Evolutionary conservation across 108 stramenopile genomes (phyloP), one percentile per base, ranked within the genome.

Genomic region (Aureococcus anophagefferens): DNA sequence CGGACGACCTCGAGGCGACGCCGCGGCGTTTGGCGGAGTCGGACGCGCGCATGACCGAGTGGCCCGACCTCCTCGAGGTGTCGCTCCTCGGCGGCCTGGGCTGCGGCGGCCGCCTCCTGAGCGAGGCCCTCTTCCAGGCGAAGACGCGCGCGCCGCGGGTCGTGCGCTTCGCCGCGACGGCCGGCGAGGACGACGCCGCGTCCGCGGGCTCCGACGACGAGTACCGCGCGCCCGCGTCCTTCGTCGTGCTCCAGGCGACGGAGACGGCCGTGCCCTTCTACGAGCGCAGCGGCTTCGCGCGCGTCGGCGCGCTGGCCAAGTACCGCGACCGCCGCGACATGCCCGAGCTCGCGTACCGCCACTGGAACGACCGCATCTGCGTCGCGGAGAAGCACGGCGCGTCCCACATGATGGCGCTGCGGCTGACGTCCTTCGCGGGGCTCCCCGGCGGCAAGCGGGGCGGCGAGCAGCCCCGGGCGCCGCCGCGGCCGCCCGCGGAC

Each of bases 261-360:
- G 66, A 74, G 67, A 62, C 29, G 15, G 73, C 73, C 44, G 66
- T 74, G 46, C 73, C 73, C 13, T 74, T 74, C 46, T 74, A 74
- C 59, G 73, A 74, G 34, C 66, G 67, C 34, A 18, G 28, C 30
- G 73, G 73, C 31, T 74, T 74, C 59, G 13, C 36, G 11, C 66
- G 73, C n/a, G 65, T 74, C 7, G 73, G 73, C 33, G 89, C 86
- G 29, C 65, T 74, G 31, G 66, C 66, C 14, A 32, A 35, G 16
- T 74, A 67, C 35, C 37, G 65, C 5, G 72, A 72, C 44, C 63
- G 46, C 44, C 16, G 21, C 15, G 33, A 63, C 64, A 44, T 76
- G 64, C 75, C 75, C 11, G 63, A 66, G 25, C 40, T 72, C 14
- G 30, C 65, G 21, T 72, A 72, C 65, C 64, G 72, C 18, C 72